A percentile compares a stretch with the other conserved stretches of the same genome.
These are phyloP conservation scores for Ustulina deusta DNA, from an alignment of 2,329 filamentous ascomycete species.

Conservation along the genomic window DNA sequence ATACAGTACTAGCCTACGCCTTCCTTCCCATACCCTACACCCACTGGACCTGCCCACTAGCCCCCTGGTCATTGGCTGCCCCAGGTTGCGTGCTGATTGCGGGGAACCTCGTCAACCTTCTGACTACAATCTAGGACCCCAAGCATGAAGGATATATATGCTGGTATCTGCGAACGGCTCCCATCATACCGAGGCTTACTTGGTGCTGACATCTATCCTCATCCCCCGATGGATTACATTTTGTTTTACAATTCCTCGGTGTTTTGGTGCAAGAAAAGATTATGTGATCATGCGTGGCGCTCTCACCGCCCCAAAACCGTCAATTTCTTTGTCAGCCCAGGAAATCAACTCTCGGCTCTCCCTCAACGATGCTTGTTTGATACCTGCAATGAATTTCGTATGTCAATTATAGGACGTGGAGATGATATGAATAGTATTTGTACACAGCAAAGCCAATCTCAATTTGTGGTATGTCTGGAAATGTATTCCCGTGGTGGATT, in stretches of 20 bases:
- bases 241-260: constrained; percentile 1
- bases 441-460: background rate
- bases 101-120: constrained; percentile 35
- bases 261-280: background rate
- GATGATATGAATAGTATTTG: background rate
- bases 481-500: constrained; percentile 22
- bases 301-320: background rate
- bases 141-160: background rate
- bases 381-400: background rate
- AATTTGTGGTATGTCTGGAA: background rate
- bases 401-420: background rate
- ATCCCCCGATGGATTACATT: background rate
- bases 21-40: too few relatives aligned
- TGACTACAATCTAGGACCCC: background rate
- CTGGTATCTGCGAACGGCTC: background rate
- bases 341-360: background rate
- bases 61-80: background rate
- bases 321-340: background rate
- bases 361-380: background rate
- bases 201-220: background rate
- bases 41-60: too few relatives aligned
- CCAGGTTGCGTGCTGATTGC: constrained; percentile 31
- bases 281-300: constrained; percentile 5
- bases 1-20: too few relatives aligned
- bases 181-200: background rate